These are phyloP conservation scores for Annulohypoxylon moriforme DNA, from an alignment of 495 filamentous ascomycete genomes.

Conservation along the genomic window DNA sequence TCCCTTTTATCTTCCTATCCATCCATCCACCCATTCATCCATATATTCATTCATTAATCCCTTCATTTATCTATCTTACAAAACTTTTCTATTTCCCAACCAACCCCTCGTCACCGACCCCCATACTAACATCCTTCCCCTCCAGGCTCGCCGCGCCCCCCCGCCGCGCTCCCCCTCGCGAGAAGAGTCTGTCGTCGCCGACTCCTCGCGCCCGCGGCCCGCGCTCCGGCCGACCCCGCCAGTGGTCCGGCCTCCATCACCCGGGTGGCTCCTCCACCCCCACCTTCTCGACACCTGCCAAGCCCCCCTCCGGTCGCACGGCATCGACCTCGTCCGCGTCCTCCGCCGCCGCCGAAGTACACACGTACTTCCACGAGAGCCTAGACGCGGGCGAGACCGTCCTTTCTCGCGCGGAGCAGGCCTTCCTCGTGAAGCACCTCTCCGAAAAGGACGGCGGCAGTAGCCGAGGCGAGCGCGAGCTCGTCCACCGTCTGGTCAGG, in stretches of 20 bases:
- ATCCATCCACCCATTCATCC: background rate
- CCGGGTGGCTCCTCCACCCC: too few species aligned
- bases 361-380: background rate
- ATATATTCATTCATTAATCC: background rate
- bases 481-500: constrained; percentile 17
- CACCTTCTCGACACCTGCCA: too few species aligned
- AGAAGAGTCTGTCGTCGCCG: too few species aligned
- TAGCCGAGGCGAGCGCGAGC: constrained; percentile 11
- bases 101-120: background rate
- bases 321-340: background rate
- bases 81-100: background rate
- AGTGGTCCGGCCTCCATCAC: background rate
- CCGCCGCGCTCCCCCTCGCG: too few species aligned
- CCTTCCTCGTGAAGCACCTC: constrained; percentile 5
- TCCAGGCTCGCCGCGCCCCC: background rate
- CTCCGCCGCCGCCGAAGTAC: background rate
- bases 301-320: too few species aligned
- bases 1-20: background rate
- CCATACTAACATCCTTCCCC: background rate
- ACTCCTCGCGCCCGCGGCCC: background rate
- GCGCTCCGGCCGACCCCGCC: background rate
- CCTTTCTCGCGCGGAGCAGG: constrained; percentile 17
- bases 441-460: too few species aligned
- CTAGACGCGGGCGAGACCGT: constrained; percentile 1
- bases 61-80: background rate